Evolutionary conservation across 768 basidiomycete genomes (phyloP).

Genomic region (Leccinellum albellum): DNA sequence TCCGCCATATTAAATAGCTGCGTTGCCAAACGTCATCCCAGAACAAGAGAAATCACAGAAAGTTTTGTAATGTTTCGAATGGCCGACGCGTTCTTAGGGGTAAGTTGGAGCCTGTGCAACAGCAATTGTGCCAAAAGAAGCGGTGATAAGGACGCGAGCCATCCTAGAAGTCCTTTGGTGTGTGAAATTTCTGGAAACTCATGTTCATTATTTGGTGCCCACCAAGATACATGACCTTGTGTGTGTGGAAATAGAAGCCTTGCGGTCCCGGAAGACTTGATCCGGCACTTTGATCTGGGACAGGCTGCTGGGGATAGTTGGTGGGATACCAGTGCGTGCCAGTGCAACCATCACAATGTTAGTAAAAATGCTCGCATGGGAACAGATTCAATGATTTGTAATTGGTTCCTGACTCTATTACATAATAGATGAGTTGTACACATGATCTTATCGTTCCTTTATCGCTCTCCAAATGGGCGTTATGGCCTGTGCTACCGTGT

Average conservation of each 20-base stretch:
- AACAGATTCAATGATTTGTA: not conserved
- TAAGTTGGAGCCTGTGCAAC: not conserved
- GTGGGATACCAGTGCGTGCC: not conserved
- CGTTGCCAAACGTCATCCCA: not conserved
- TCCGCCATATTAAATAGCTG: not conserved
- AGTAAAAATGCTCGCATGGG: too few species aligned
- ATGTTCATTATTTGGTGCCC: not conserved
- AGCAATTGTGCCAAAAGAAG: not conserved
- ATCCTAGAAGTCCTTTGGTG: not conserved
- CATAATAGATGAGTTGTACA: not conserved
- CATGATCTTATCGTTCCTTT: slow-evolving; percentile 25
- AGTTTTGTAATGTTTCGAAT: too few species aligned
- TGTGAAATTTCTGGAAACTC: not conserved
- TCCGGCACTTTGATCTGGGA: not conserved
- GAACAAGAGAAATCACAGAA: not conserved
- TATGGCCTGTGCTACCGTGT: slow-evolving; percentile 69
- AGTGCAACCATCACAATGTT: not conserved
- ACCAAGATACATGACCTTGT: not conserved
- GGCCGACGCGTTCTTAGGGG: not conserved
- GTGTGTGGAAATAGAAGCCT: not conserved
- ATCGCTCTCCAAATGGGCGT: slow-evolving; percentile 62
- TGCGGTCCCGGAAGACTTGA: not conserved
- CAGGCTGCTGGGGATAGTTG: not conserved
- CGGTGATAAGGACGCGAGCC: not conserved
- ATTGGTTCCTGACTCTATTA: not conserved